A percentile compares a stretch with the other conserved stretches of the same genome.
These are phyloP conservation scores for Monosporozyma yasuniensis DNA, from an alignment of 805 yeast species.

Conservation along the genomic window DNA sequence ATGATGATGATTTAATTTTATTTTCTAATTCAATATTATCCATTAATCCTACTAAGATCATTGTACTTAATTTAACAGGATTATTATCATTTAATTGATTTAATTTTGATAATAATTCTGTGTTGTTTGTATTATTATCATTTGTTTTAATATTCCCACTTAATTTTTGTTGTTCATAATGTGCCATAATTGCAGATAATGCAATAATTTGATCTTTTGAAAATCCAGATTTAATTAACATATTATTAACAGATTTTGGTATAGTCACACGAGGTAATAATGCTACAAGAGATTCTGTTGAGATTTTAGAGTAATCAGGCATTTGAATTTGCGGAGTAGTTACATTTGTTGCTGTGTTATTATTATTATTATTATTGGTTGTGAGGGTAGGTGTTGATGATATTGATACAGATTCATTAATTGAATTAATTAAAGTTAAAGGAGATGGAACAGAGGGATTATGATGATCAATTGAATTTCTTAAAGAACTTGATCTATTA, in stretches of 20 bases:
- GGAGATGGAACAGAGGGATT: constrained; percentile 2
- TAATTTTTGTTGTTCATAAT: constrained; percentile 40
- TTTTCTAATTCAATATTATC: not conserved
- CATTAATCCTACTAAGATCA: not conserved
- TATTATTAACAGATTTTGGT: constrained; percentile 62
- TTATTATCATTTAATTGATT: constrained; percentile 1
- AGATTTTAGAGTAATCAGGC: constrained; percentile 26
- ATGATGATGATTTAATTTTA: not conserved
- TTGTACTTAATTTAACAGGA: not conserved
- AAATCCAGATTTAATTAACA: constrained; percentile 58
- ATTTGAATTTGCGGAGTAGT: constrained; percentile 15
- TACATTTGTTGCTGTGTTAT: not conserved
- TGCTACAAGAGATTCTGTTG: constrained; percentile 32
- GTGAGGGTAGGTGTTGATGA: not conserved
- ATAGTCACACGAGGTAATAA: constrained; percentile 54
- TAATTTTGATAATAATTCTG: not conserved
- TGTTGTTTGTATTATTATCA: not conserved
- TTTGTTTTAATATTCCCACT: not conserved
- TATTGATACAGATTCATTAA: no score
- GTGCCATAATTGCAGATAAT: constrained; percentile 63
- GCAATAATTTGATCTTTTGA: constrained; percentile 64
- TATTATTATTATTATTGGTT: not conserved
- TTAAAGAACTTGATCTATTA: not conserved
- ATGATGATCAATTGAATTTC: not conserved
- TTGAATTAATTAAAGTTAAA: not conserved